Percentiles rank a stretch among this genome's conserved stretches.
phyloP scores from a whole-genome alignment of 129 eudicot species.

The Lactuca sativa region DNA sequence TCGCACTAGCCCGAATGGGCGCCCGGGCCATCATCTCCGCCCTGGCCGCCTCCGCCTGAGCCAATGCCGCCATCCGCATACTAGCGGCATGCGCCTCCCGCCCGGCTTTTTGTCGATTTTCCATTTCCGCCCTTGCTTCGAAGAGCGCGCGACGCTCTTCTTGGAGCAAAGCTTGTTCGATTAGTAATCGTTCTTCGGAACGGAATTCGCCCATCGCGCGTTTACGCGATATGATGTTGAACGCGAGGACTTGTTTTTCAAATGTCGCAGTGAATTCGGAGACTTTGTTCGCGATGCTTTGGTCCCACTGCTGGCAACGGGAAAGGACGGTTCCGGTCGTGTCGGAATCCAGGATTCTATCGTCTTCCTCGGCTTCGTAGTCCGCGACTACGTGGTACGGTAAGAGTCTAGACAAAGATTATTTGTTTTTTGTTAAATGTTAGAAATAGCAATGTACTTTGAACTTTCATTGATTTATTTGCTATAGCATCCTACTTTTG shows the following conservation, averaged over 20 bases:
- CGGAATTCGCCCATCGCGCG: conserved; percentile 38
- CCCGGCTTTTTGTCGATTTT: conserved; percentile 80
- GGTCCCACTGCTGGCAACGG: conserved; percentile 63
- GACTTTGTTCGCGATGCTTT: conserved; percentile 55
- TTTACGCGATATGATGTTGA: conserved; percentile 38
- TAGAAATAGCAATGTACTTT: background rate
- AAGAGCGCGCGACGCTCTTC: conserved; percentile 60
- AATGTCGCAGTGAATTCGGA: conserved; percentile 42
- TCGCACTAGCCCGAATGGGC: conserved; percentile 40
- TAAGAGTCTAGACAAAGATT: conserved; percentile 53
- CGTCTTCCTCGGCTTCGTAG: conserved; percentile 55
- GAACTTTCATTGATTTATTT: background rate
- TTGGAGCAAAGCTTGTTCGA: conserved; percentile 57
- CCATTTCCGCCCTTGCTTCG: conserved; percentile 68
- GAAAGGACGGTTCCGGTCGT: conserved; percentile 38
- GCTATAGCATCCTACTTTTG: no score
- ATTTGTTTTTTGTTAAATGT: background rate
- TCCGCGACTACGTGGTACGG: conserved; percentile 58
- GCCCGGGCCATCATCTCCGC: conserved; percentile 43
- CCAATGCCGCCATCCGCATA: conserved; percentile 43
- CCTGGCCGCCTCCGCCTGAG: conserved; percentile 37
- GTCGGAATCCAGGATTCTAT: conserved; percentile 42
- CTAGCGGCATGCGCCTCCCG: conserved; percentile 49
- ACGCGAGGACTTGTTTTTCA: conserved; percentile 41
- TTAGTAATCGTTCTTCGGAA: conserved; percentile 34